Percentiles rank a stretch among this genome's conserved stretches.
phyloP scores from a whole-genome alignment of 768 basidiomycete species.

The Suillus sp. region DNA sequence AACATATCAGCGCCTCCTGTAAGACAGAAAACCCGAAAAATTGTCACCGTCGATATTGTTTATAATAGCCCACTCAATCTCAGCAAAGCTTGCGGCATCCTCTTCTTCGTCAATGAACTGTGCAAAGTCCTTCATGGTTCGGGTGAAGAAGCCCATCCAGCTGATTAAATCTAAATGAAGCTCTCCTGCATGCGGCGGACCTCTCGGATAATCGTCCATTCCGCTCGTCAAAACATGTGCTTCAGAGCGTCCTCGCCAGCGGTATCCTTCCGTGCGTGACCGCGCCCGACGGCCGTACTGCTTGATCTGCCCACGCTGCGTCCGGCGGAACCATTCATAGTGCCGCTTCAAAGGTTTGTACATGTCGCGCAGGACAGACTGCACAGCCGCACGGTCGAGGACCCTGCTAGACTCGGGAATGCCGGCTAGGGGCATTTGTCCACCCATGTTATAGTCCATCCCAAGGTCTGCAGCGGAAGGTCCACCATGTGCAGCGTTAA shows the following conservation, averaged over 20 bases:
- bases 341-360: slow-evolving; percentile 86
- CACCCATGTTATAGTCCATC: slow-evolving; percentile 56
- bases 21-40: slow-evolving; percentile 12
- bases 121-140: slow-evolving; percentile 91
- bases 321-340: slow-evolving; percentile 95
- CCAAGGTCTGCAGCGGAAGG: slow-evolving; percentile 66
- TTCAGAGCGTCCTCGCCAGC: slow-evolving; percentile 90
- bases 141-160: slow-evolving; percentile 96
- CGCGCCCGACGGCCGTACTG: slow-evolving; percentile 83
- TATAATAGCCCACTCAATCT: slow-evolving; percentile 79
- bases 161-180: slow-evolving; percentile 91
- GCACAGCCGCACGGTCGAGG: slow-evolving; percentile 37
- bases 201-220: slow-evolving; percentile 96
- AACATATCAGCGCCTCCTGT: neutral
- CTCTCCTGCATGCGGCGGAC: slow-evolving; percentile 86
- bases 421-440: slow-evolving; percentile 53
- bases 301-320: slow-evolving; percentile 92
- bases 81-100: slow-evolving; percentile 73
- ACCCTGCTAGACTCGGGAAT: slow-evolving; percentile 50
- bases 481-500: slow-evolving; percentile 48
- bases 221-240: slow-evolving; percentile 91
- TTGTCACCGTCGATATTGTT: slow-evolving; percentile 79
- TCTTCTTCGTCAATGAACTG: slow-evolving; percentile 85
- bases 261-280: slow-evolving; percentile 89
- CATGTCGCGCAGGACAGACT: slow-evolving; percentile 59